phyloP scores from a whole-genome alignment of 2,329 filamentous ascomycete species.

The Botrytis tulipae region DNA sequence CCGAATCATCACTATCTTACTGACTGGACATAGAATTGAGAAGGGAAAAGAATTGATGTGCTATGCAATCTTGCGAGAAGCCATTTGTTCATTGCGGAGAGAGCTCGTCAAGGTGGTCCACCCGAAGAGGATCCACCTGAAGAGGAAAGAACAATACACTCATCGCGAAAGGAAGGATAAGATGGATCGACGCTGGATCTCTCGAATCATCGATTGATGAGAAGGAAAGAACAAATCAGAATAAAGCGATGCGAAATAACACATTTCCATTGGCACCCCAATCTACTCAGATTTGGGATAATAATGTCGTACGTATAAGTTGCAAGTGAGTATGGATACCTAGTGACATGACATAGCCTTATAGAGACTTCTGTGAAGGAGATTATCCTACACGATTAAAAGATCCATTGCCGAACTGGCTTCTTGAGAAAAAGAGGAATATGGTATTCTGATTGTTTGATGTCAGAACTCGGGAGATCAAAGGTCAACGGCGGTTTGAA shows the following conservation, averaged over 20 bases:
- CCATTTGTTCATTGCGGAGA: not conserved
- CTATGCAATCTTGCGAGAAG: not conserved
- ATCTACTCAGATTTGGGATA: not conserved
- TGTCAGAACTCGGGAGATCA: not conserved
- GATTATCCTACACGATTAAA: not conserved
- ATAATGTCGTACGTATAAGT: too few species aligned
- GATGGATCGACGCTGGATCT: not conserved
- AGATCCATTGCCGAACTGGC: not conserved
- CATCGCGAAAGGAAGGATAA: not conserved
- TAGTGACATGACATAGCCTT: not conserved
- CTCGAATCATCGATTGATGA: not conserved
- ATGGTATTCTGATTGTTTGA: not conserved
- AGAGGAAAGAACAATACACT: constrained; percentile 3
- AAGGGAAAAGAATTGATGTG: not conserved
- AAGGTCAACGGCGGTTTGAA: not conserved
- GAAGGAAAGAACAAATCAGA: not conserved
- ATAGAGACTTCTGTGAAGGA: not conserved
- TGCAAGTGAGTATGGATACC: not conserved
- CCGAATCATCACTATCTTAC: constrained; percentile 33
- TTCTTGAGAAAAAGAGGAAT: not conserved
- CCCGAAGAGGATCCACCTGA: not conserved
- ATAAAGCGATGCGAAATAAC: not conserved
- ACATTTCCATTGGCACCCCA: not conserved
- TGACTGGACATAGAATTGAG: not conserved
- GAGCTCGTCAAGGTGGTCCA: not conserved